phyloP scores from a whole-genome alignment of 2,329 filamentous ascomycete genomes.

The Cladosporium sp. region DNA sequence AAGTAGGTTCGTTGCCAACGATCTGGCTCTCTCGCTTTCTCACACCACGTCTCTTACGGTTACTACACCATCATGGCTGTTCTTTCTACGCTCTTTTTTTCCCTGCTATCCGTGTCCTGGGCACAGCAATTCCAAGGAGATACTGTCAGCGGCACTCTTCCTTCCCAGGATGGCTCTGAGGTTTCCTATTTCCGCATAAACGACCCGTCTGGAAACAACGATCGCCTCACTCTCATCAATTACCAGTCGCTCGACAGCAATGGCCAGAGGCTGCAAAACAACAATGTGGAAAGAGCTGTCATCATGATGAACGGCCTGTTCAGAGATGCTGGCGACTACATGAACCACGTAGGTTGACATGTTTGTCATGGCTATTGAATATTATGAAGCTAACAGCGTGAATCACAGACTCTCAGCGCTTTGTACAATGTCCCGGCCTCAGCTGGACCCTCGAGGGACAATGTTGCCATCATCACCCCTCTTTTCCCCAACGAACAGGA shows the following conservation, averaged over 20 bases:
- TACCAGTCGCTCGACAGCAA: conserved; percentile 25
- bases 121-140: conserved; percentile 25
- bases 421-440: conserved; percentile 20
- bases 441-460: conserved; percentile 22
- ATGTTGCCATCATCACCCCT: conserved; percentile 28
- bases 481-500: conserved; percentile 32
- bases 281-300: conserved; percentile 25
- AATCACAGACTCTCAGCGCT: conserved; percentile 26
- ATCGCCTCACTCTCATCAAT: conserved; percentile 28
- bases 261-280: conserved; percentile 19
- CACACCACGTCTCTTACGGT: no score
- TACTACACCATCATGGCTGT: no score
- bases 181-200: conserved; percentile 30
- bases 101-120: not conserved
- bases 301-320: conserved; percentile 27
- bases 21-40: no score
- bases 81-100: no score
- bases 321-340: conserved; percentile 24
- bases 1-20: no score
- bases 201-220: conserved; percentile 24
- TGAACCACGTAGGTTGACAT: conserved; percentile 18
- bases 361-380: no score
- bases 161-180: conserved; percentile 18
- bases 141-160: conserved; percentile 19
- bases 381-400: no score